A percentile compares a stretch with the other conserved stretches of the same genome.
These are phyloP conservation scores for Clausena lansium DNA, from an alignment of 345 rosid genomes.

Conservation along the genomic window DNA sequence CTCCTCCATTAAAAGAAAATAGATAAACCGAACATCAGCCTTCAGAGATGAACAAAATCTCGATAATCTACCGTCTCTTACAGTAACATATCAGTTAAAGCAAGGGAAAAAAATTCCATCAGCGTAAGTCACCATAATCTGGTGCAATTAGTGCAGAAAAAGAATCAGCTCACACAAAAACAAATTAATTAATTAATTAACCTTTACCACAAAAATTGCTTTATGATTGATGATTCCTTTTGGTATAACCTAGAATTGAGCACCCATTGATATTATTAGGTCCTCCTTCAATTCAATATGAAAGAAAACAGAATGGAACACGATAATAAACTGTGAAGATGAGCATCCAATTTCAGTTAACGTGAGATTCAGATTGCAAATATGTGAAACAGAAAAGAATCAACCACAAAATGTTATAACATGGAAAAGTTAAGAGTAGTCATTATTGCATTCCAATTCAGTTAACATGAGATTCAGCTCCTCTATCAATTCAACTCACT, in stretches of 20 bases:
- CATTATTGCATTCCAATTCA: not conserved
- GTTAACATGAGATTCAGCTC: not conserved
- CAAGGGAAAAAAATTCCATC: conserved; percentile 82
- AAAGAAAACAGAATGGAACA: too few species aligned
- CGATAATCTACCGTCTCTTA: conserved; percentile 70
- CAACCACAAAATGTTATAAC: not conserved
- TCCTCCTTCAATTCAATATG: too few species aligned
- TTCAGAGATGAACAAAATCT: not conserved
- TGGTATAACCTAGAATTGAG: not conserved
- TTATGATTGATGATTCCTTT: too few species aligned
- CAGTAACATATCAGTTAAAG: conserved; percentile 61
- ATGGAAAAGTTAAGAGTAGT: not conserved
- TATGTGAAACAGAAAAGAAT: too few species aligned
- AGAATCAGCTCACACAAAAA: conserved; percentile 40
- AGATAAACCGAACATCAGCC: not conserved
- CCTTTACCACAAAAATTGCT: not conserved
- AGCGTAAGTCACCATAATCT: conserved; percentile 78
- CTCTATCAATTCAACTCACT: not conserved
- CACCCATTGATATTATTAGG: not conserved
- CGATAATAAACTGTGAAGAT: too few species aligned
- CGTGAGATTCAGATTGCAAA: too few species aligned
- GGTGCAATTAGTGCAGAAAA: conserved; percentile 71
- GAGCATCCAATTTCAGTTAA: too few species aligned
- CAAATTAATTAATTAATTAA: not conserved
- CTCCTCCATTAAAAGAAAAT: not conserved